Evolutionary conservation across 2,329 filamentous ascomycete species (phyloP), one percentile per base, ranked within the genome.

Genomic region (Periconia macrospinosa): DNA sequence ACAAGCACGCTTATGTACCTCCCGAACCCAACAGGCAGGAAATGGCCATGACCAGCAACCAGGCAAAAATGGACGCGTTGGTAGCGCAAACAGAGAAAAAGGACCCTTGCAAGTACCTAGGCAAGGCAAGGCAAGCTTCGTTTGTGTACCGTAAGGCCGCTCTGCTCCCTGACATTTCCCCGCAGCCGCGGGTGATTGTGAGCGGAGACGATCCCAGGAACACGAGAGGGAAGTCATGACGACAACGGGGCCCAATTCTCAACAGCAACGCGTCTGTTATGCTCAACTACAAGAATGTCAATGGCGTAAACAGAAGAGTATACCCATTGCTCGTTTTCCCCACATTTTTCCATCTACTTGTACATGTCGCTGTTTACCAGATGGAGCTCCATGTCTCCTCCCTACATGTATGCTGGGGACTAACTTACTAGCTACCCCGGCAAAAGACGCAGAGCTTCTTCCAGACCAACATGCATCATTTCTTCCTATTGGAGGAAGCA

Each of bases 401-500:
- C n/a, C n/a, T n/a, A n/a, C n/a, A n/a, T n/a, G n/a, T n/a, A n/a
- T n/a, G n/a, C n/a, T n/a, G n/a, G n/a, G n/a, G 23, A 8, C 33
- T n/a, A 13, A 6, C 11, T 13, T n/a, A 10, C 15, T 8, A 45
- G 43, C 43, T 45, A 23, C 43, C 43, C 43, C 43, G 43, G 43
- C 23, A 45, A 45, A 47, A 33, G 27, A 47, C 45, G 18, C 45
- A 20, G 14, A 43, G 41, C 41, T n/a, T 27, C 14, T 33, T 30
- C 45, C 45, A 23, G 30, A 9, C 45, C 20, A 18, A 13, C 11
- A 18, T 5, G 11, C 41, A 19, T 40, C n/a, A 40, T 20, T 33
- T 37, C 33, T 33, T 37, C 49, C 53, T 48, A 55, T 55, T 55
- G 53, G 53, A 51, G 53, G 53, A 52, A 41, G 30, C 27, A 44